phyloP scores from a whole-genome alignment of 78 protist species.

The Isochrysis galbana region DNA sequence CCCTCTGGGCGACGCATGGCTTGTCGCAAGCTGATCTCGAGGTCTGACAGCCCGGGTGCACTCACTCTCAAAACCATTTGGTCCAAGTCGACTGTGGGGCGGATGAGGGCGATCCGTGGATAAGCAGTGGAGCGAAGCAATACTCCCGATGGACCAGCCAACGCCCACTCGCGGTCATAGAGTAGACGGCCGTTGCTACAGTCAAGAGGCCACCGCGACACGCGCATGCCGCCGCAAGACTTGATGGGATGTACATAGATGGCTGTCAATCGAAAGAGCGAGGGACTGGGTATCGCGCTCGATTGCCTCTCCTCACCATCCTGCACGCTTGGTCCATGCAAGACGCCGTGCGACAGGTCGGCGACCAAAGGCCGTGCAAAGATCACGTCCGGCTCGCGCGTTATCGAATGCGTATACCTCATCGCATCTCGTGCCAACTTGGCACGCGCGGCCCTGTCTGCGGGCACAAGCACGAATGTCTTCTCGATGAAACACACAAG shows the following conservation, averaged over 20 bases:
- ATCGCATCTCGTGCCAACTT: neutral
- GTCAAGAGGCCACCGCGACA: slow-evolving; percentile 54
- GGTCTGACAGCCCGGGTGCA: neutral
- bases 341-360: neutral
- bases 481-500: slow-evolving; percentile 29
- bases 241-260: slow-evolving; percentile 73
- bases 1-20: neutral
- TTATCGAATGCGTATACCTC: neutral
- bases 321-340: too few species aligned
- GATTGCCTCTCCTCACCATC: too few species aligned
- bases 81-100: neutral
- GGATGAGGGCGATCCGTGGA: slow-evolving; percentile 47
- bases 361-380: neutral
- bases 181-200: slow-evolving; percentile 31
- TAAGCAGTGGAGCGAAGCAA: slow-evolving; percentile 51
- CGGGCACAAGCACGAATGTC: neutral
- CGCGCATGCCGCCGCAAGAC: slow-evolving; percentile 61
- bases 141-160: slow-evolving; percentile 60
- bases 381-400: neutral
- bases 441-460: neutral
- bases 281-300: too few species aligned
- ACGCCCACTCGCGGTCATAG: slow-evolving; percentile 76
- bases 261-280: too few species aligned
- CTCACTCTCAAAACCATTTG: neutral
- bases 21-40: too few species aligned